Conservation (phyloP, 192 early-diverging fungal genomes). For the Linnemannia elongata region DNA sequence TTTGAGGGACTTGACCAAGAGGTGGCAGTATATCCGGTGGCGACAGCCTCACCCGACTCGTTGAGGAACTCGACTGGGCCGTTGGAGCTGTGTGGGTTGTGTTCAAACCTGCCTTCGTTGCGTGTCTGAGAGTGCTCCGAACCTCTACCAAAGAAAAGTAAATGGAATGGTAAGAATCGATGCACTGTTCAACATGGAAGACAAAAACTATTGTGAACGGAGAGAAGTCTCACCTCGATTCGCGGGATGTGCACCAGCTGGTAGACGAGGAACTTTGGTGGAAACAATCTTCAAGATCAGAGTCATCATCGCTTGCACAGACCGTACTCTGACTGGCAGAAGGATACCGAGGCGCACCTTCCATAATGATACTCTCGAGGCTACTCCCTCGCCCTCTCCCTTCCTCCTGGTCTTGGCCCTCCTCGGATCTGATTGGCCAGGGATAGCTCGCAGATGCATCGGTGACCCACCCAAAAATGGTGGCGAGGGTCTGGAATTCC, state of each 20-base stretch:
- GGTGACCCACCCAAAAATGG: constrained; percentile 64
- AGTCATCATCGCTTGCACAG: constrained; percentile 34
- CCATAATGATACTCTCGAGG: not conserved
- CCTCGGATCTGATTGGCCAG: constrained; percentile 9
- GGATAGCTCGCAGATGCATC: not conserved
- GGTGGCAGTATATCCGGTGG: not conserved
- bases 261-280: not conserved
- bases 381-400: not conserved
- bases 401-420: not conserved
- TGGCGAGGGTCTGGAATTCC: constrained; percentile 56
- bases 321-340: not conserved
- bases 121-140: not conserved
- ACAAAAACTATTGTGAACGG: too few species aligned
- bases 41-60: not conserved
- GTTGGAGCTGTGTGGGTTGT: not conserved
- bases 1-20: not conserved
- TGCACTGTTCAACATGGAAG: not conserved
- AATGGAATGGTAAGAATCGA: not conserved
- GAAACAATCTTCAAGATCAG: constrained; percentile 3
- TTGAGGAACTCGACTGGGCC: constrained; percentile 11
- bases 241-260: constrained; percentile 13
- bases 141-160: not conserved
- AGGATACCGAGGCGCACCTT: not conserved
- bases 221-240: constrained; percentile 15
- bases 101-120: not conserved